phyloP scores from a whole-genome alignment of 2,329 filamentous ascomycete species.

The Fusarium cicatricum region DNA sequence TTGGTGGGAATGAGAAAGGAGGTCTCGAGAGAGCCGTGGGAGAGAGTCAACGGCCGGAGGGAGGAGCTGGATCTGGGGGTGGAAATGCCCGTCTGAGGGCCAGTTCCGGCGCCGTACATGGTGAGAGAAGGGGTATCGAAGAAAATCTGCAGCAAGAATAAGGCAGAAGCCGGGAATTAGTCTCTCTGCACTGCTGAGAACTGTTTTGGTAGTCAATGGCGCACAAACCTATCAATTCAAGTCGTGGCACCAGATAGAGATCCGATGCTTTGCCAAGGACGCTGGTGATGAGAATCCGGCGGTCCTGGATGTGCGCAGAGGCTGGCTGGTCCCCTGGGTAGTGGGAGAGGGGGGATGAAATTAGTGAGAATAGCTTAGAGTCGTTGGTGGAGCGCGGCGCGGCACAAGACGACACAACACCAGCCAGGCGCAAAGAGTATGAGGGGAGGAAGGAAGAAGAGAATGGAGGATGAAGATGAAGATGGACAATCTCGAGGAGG shows the following conservation, averaged over 20 bases:
- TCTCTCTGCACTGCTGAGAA: not conserved
- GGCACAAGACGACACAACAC: slow-evolving; percentile 41
- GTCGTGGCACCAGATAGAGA: slow-evolving; percentile 35
- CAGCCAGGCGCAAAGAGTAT: slow-evolving; percentile 41
- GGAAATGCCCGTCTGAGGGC: slow-evolving; percentile 93
- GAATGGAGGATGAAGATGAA: slow-evolving; percentile 36
- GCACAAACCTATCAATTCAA: slow-evolving; percentile 47
- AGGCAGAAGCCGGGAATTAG: slow-evolving; percentile 28
- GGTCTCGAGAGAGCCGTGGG: slow-evolving; percentile 94
- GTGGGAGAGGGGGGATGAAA: slow-evolving; percentile 41
- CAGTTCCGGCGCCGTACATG: slow-evolving; percentile 88
- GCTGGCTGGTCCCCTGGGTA: slow-evolving; percentile 42
- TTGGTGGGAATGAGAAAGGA: slow-evolving; percentile 95
- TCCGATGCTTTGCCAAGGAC: slow-evolving; percentile 42
- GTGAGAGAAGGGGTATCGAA: slow-evolving; percentile 57
- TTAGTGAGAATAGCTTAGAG: slow-evolving; percentile 39
- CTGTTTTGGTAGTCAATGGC: slow-evolving; percentile 4
- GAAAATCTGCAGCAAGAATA: slow-evolving; percentile 39
- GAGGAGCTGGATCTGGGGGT: slow-evolving; percentile 95
- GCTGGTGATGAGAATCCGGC: slow-evolving; percentile 37
- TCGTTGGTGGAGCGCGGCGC: slow-evolving; percentile 37
- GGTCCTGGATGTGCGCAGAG: slow-evolving; percentile 39
- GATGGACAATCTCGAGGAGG: slow-evolving; percentile 42
- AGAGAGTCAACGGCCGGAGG: slow-evolving; percentile 87
- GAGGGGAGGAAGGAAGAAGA: slow-evolving; percentile 29